These are phyloP conservation scores for Dictyostelium capitatum DNA, from an alignment of 78 protist genomes.

Conservation along the genomic window DNA sequence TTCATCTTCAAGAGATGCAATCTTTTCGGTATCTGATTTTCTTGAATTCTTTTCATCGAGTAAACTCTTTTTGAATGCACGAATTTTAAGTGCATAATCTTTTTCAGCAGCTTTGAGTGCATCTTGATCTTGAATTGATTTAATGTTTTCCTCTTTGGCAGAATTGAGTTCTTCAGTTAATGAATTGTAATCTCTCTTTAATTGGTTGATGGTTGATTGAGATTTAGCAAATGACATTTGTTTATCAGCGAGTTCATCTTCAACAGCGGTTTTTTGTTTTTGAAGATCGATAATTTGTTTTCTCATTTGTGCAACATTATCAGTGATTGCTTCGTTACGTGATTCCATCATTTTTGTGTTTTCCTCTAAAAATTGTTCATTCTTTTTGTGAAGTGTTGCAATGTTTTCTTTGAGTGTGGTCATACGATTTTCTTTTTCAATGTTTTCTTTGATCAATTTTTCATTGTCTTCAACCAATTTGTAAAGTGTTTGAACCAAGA, in stretches of 20 bases:
- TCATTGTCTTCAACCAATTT: conserved; percentile 76
- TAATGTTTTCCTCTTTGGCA: conserved; percentile 30
- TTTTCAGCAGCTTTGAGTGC: conserved; percentile 37
- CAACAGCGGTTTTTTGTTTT: conserved; percentile 44
- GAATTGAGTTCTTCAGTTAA: conserved; percentile 34
- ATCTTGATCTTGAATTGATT: conserved; percentile 39
- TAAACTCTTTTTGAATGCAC: conserved; percentile 54
- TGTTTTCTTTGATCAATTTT: conserved; percentile 42
- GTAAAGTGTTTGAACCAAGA: conserved; percentile 58
- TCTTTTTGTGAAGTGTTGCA: conserved; percentile 69
- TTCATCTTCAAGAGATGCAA: conserved; percentile 56
- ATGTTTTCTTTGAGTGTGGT: conserved; percentile 59
- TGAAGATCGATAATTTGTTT: conserved; percentile 68
- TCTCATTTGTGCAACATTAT: conserved; percentile 62
- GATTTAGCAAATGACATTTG: conserved; percentile 34
- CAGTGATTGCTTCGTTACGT: conserved; percentile 70
- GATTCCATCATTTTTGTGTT: conserved; percentile 77
- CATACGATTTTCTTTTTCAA: conserved; percentile 57
- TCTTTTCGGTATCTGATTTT: conserved; percentile 49
- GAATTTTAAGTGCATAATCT: conserved; percentile 36
- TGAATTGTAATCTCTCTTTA: conserved; percentile 51
- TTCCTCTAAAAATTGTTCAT: conserved; percentile 68
- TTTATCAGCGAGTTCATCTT: conserved; percentile 59
- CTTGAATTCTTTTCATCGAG: conserved; percentile 44
- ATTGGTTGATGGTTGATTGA: conserved; percentile 12